These are phyloP conservation scores for Claviceps maximensis DNA, from an alignment of 2,329 filamentous ascomycete genomes.

Conservation along the genomic window DNA sequence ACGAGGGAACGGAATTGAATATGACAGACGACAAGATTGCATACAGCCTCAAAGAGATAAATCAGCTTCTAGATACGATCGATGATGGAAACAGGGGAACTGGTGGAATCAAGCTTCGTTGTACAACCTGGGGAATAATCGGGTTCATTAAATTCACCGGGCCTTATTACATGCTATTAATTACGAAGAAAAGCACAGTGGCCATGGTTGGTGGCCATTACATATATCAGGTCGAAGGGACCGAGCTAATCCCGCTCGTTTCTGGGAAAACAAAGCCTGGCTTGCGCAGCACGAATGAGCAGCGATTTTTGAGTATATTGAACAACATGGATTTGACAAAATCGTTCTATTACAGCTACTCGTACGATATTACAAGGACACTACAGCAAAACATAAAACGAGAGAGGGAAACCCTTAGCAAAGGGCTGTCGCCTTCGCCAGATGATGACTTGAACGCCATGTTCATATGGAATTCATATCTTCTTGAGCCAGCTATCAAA, in stretches of 20 bases:
- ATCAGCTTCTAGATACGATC: constrained; percentile 81
- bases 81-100: constrained; percentile 88
- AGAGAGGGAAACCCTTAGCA: constrained; percentile 58
- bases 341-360: constrained; percentile 97
- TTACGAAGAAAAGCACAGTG: constrained; percentile 91
- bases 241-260: constrained; percentile 78
- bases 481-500: constrained; percentile 61
- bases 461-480: constrained; percentile 96
- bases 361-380: constrained; percentile 87
- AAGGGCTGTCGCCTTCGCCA: constrained; percentile 45
- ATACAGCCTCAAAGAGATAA: constrained; percentile 87
- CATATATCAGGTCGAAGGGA: constrained; percentile 88
- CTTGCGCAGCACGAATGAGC: constrained; percentile 69
- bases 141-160: constrained; percentile 96
- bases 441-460: constrained; percentile 71
- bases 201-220: constrained; percentile 95
- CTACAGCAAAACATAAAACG: constrained; percentile 83
- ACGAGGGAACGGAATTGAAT: constrained; percentile 60
- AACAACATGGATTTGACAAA: constrained; percentile 81
- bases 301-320: constrained; percentile 75
- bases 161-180: constrained; percentile 91
- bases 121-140: constrained; percentile 83
- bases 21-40: constrained; percentile 91
- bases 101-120: constrained; percentile 79
- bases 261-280: constrained; percentile 67